phyloP scores from a whole-genome alignment of 2,329 filamentous ascomycete genomes.

The Cryphonectria nitschkei region DNA sequence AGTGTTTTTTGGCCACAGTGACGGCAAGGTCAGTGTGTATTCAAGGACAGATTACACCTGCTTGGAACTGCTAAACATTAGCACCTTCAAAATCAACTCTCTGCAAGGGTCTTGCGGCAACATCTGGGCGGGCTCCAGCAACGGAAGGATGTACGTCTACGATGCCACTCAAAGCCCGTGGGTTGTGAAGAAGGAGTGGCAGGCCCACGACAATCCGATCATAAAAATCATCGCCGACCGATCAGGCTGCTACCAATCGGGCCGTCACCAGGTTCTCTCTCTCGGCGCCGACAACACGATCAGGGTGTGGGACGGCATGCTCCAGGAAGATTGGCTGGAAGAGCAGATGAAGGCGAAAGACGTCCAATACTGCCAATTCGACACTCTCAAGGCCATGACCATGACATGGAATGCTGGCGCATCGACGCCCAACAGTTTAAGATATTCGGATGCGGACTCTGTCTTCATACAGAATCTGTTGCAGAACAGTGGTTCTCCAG shows the following conservation, averaged over 20 bases:
- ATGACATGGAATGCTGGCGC: conserved; percentile 98
- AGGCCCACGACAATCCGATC: conserved; percentile 83
- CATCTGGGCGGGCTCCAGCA: conserved; percentile 94
- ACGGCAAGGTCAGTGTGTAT: conserved; percentile 95
- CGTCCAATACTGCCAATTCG: conserved; percentile 81
- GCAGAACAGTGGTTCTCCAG: conserved; percentile 75
- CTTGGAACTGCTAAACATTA: conserved; percentile 80
- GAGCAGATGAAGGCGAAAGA: conserved; percentile 84
- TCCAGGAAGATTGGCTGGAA: conserved; percentile 96
- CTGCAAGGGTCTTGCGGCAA: conserved; percentile 79
- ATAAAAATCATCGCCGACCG: conserved; percentile 76
- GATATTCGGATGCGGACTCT: conserved; percentile 70
- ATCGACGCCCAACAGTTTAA: conserved; percentile 83
- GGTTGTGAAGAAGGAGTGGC: conserved; percentile 93
- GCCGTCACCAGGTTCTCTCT: conserved; percentile 82
- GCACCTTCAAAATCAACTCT: conserved; percentile 92
- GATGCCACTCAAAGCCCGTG: conserved; percentile 83
- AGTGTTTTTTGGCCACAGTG: conserved; percentile 87
- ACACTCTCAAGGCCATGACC: conserved; percentile 77
- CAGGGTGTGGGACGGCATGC: conserved; percentile 86
- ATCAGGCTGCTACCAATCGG: conserved; percentile 82
- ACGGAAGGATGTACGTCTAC: conserved; percentile 91
- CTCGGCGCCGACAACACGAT: conserved; percentile 86
- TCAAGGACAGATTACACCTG: conserved; percentile 77
- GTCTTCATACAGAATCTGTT: conserved; percentile 82